These are phyloP conservation scores for Aspergillus alliaceus DNA, from an alignment of 2,329 filamentous ascomycete genomes.

Conservation along the genomic window DNA sequence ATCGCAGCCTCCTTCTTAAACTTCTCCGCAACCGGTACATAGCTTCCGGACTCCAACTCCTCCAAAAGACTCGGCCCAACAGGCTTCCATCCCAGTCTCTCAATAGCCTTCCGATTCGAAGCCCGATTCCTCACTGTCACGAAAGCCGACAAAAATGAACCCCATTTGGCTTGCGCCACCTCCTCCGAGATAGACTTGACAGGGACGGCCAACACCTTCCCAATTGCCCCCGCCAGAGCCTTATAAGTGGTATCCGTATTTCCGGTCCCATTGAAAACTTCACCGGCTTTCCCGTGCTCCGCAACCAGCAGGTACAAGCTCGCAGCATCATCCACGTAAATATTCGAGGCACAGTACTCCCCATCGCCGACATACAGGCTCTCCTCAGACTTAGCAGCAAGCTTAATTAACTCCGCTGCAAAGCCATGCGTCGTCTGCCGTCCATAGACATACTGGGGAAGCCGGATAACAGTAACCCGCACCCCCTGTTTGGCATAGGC, in stretches of 20 bases:
- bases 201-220: slow-evolving; percentile 34
- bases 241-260: slow-evolving; percentile 32
- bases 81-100: slow-evolving; percentile 38
- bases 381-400: slow-evolving; percentile 30
- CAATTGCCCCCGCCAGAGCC: slow-evolving; percentile 29
- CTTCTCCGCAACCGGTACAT: slow-evolving; percentile 13
- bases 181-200: too few relatives aligned
- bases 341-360: slow-evolving; percentile 37
- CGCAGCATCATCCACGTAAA: slow-evolving; percentile 42
- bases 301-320: slow-evolving; percentile 36
- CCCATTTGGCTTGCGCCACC: too few relatives aligned
- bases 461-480: slow-evolving; percentile 36
- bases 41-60: slow-evolving; percentile 29
- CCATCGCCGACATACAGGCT: slow-evolving; percentile 40
- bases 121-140: slow-evolving; percentile 38
- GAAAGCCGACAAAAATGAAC: too few relatives aligned
- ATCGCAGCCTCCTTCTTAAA: slow-evolving; percentile 4
- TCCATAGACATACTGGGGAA: slow-evolving; percentile 43
- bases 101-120: slow-evolving; percentile 40
- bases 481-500: slow-evolving; percentile 28
- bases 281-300: slow-evolving; percentile 39
- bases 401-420: slow-evolving; percentile 17
- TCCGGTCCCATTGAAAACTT: slow-evolving; percentile 38
- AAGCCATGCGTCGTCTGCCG: slow-evolving; percentile 22
- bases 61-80: slow-evolving; percentile 23